A percentile compares a stretch with the other conserved stretches of the same genome.
These are phyloP conservation scores for Aspergillus homomorphus DNA, from an alignment of 495 filamentous ascomycete species.

Conservation along the genomic window DNA sequence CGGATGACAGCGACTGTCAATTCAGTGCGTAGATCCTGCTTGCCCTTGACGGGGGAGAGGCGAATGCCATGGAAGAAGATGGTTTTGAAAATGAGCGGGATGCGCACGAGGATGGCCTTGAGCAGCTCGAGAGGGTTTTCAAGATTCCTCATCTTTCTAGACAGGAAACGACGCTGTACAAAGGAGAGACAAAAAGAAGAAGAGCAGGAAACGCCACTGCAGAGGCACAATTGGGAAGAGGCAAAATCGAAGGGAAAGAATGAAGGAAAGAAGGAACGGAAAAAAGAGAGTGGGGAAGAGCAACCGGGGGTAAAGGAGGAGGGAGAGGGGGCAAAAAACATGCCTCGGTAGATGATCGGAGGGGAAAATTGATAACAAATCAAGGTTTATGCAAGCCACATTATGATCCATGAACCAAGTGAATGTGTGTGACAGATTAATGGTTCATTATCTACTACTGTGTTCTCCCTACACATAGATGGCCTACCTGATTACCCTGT, in stretches of 20 bases:
- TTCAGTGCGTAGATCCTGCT: constrained; percentile 77
- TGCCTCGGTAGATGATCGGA: no score
- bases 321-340: not conserved
- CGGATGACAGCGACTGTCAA: constrained; percentile 69
- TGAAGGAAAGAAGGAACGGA: not conserved
- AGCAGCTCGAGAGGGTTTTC: constrained; percentile 38
- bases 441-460: no score
- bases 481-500: no score
- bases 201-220: not conserved
- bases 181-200: not conserved
- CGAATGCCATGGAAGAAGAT: constrained; percentile 64
- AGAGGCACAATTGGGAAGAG: not conserved
- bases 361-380: not conserved
- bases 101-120: constrained; percentile 49
- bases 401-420: not conserved
- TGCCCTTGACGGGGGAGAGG: constrained; percentile 62
- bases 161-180: not conserved
- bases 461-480: no score
- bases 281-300: not conserved
- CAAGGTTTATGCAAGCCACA: not conserved
- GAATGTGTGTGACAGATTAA: no score
- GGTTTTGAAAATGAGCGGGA: constrained; percentile 67
- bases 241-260: not conserved
- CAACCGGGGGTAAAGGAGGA: not conserved
- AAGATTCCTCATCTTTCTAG: constrained; percentile 32